These are phyloP conservation scores for Medicago ruthenica DNA, from an alignment of 306 rosid genomes.

Conservation along the genomic window DNA sequence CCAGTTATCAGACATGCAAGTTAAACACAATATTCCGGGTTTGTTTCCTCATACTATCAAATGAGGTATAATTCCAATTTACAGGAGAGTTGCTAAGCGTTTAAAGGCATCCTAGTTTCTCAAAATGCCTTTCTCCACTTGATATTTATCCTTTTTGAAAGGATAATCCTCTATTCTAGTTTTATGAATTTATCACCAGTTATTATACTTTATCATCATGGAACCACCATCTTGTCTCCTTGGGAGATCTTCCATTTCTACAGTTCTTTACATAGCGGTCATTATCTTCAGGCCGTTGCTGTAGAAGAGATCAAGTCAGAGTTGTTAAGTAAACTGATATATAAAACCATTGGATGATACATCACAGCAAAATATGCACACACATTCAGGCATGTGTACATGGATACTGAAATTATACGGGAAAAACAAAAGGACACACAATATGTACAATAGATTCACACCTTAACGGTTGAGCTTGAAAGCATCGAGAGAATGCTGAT, in stretches of 20 bases:
- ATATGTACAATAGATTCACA: conserved; percentile 43
- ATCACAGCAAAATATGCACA: background rate
- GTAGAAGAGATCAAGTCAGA: conserved; percentile 49
- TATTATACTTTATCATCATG: conserved; percentile 94
- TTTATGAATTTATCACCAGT: conserved; percentile 47
- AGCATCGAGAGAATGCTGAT: conserved; percentile 99
- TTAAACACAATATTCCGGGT: conserved; percentile 46
- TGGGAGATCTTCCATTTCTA: conserved; percentile 96
- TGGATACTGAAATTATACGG: background rate
- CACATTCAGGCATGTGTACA: background rate
- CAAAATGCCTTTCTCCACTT: conserved; percentile 50
- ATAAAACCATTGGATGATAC: conserved; percentile 10
- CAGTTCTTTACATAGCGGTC: conserved; percentile 99
- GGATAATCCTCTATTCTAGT: conserved; percentile 61
- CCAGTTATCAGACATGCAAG: conserved; percentile 40
- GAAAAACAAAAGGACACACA: conserved; percentile 31
- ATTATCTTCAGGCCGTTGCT: conserved; percentile 99
- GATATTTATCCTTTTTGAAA: conserved; percentile 52
- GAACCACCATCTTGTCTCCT: conserved; percentile 99
- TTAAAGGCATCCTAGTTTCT: conserved; percentile 53
- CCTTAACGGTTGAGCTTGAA: conserved; percentile 96
- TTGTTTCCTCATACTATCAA: conserved; percentile 42
- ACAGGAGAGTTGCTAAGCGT: conserved; percentile 69
- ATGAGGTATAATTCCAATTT: conserved; percentile 66
- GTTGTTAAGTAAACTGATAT: conserved; percentile 18